These are phyloP conservation scores for Saccharomycopsis malanga DNA, from an alignment of 805 yeast genomes.

Conservation along the genomic window DNA sequence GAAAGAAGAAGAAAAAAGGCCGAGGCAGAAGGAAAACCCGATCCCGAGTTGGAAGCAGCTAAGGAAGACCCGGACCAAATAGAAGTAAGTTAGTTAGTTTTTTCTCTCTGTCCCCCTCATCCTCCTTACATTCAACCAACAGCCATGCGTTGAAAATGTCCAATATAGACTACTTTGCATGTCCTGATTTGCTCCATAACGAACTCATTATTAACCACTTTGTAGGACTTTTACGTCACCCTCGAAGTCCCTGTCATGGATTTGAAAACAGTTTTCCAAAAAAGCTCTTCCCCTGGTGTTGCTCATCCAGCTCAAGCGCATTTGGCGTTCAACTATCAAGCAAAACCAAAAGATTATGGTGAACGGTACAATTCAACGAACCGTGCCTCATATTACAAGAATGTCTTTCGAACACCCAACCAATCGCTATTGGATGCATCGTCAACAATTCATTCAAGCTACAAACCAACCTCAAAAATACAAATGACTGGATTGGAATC, in stretches of 20 bases:
- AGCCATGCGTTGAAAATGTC: no score
- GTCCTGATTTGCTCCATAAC: no score
- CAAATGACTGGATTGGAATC: slow-evolving; percentile 51
- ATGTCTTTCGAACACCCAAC: not conserved
- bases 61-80: slow-evolving; percentile 30
- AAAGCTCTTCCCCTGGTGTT: not conserved
- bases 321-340: not conserved
- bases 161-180: no score
- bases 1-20: slow-evolving; percentile 39
- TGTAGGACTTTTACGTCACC: slow-evolving; percentile 16
- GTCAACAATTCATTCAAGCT: not conserved
- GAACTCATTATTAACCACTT: not conserved
- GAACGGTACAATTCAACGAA: not conserved
- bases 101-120: not conserved
- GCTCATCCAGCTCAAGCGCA: not conserved
- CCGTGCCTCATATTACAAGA: not conserved
- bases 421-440: not conserved
- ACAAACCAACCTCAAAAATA: slow-evolving; percentile 33
- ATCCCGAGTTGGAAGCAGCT: not conserved
- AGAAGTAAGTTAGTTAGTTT: slow-evolving; percentile 23
- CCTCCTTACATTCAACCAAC: no score
- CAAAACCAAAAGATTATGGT: no score
- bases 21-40: slow-evolving; percentile 11
- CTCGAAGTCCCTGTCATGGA: slow-evolving; percentile 13
- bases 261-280: not conserved